A percentile compares a stretch with the other conserved stretches of the same genome.
phyloP scores from a whole-genome alignment of 2,329 filamentous ascomycete genomes.

The Stromatinia cepivora region DNA sequence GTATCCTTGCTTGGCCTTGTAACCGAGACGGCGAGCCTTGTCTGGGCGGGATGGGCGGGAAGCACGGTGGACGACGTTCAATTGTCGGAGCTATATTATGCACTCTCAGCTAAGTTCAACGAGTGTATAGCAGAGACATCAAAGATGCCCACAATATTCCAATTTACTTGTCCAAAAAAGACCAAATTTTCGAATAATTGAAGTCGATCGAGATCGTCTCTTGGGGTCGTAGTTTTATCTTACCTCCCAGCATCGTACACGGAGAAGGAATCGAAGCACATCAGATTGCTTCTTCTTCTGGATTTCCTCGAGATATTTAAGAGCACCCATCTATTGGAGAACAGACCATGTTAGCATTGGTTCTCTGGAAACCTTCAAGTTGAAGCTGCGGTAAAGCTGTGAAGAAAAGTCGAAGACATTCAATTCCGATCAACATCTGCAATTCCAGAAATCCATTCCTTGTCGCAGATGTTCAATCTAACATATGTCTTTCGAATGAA shows the following conservation, averaged over 20 bases:
- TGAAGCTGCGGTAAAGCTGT: background rate
- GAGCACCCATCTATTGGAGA: constrained; percentile 68
- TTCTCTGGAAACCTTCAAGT: background rate
- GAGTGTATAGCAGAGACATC: constrained; percentile 84
- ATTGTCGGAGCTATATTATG: constrained; percentile 99
- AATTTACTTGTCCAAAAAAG: constrained; percentile 33
- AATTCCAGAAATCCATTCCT: constrained; percentile 4
- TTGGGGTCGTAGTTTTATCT: constrained; percentile 50
- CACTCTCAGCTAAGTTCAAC: constrained; percentile 99
- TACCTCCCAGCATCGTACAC: constrained; percentile 99
- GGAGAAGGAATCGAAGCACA: constrained; percentile 99
- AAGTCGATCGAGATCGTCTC: constrained; percentile 38
- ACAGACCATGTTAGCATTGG: background rate
- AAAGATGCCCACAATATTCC: constrained; percentile 40
- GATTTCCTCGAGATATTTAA: constrained; percentile 99
- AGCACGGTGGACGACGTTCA: constrained; percentile 99
- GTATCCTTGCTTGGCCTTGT: constrained; percentile 99
- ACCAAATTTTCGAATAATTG: constrained; percentile 41
- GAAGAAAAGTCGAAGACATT: background rate
- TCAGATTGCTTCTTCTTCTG: constrained; percentile 99
- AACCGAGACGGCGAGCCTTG: constrained; percentile 99
- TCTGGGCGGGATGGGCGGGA: constrained; percentile 97
- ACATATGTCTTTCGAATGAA: background rate
- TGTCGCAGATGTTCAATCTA: background rate
- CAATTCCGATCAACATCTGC: background rate